Percentiles rank a stretch among this genome's conserved stretches.
Conservation (phyloP, 108 stramenopile species). For the Skeletonema potamos region DNA sequence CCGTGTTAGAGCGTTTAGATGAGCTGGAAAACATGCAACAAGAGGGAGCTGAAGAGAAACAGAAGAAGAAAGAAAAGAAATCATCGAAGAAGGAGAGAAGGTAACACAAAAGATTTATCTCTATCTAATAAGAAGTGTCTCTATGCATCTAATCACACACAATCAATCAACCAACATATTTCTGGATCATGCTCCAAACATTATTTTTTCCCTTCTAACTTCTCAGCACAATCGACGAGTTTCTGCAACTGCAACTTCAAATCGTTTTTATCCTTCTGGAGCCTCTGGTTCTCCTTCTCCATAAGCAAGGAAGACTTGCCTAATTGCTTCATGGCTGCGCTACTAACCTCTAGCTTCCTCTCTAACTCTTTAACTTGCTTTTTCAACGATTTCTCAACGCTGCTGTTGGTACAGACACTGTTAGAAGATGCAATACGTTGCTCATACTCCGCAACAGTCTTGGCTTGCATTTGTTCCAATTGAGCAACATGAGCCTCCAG, state of each 20-base stretch:
- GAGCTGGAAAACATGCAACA: slow-evolving; percentile 51
- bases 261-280: slow-evolving; percentile 39
- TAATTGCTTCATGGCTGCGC: slow-evolving; percentile 45
- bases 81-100: slow-evolving; percentile 25
- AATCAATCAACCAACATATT: not conserved
- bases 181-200: not conserved
- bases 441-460: slow-evolving; percentile 40
- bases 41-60: slow-evolving; percentile 36
- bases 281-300: slow-evolving; percentile 43
- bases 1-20: slow-evolving; percentile 57
- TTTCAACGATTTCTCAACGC: slow-evolving; percentile 11
- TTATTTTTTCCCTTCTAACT: slow-evolving; percentile 4
- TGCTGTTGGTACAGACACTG: slow-evolving; percentile 22
- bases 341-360: slow-evolving; percentile 40
- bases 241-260: slow-evolving; percentile 40
- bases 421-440: slow-evolving; percentile 22
- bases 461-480: slow-evolving; percentile 41
- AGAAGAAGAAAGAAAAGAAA: slow-evolving; percentile 41
- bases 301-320: slow-evolving; percentile 42
- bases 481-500: slow-evolving; percentile 43
- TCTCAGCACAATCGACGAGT: slow-evolving; percentile 40
- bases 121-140: not conserved
- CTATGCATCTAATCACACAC: not conserved
- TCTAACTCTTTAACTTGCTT: slow-evolving; percentile 37
- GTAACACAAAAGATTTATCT: not conserved